Evolutionary conservation across 495 filamentous ascomycete species (phyloP), one percentile per base, ranked within the genome.

Genomic region (Hypoxylon trugodes): DNA sequence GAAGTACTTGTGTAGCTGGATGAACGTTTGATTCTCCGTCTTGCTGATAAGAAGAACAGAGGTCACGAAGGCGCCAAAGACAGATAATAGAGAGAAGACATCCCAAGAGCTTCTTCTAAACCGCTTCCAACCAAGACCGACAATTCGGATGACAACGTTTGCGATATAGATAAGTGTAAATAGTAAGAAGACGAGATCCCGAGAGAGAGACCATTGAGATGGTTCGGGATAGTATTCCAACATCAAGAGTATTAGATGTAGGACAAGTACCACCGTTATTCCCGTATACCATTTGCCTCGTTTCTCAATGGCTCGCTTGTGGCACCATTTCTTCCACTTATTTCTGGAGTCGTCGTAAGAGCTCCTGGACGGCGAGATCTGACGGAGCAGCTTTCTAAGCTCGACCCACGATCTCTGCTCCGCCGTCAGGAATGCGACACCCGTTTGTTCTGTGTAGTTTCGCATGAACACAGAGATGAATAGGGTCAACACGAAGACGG

Each of bases 381-480:
- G 94, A 38, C 92, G 86, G 6, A 99, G 83, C 15, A 97, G 81
- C 77, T 99, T 99, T 46, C 95, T 83, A 64, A 99, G 75, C 76
- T 99, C 95, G 18, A 98, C 83, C 95, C 95, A 99, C 0, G 93
- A 96, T 61, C 95, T 87, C 74, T 99, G 95, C 65, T 99, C 95
- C 1, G 96, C 89, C 6, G 95, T 99, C 65, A 99, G 75, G 75
- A 93, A 99, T 1, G 95, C 95, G 51, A 99, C 95, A 6, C 95
- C 95, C 7, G 95, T 99, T 74, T 98, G 93, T 77, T 99, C 95
- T 2, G 95, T 98, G 78, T 98, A 98, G 73, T 96, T 98, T 38
- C 95, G 90, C 96, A 99, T 99, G 74, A 99, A 99, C 43, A 99
- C 95, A 61, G 95, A 97, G 28, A 98, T 95, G 72, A 99, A 99